Conservation (phyloP, 23 red algal genomes). For the Gracilariopsis chorda region DNA sequence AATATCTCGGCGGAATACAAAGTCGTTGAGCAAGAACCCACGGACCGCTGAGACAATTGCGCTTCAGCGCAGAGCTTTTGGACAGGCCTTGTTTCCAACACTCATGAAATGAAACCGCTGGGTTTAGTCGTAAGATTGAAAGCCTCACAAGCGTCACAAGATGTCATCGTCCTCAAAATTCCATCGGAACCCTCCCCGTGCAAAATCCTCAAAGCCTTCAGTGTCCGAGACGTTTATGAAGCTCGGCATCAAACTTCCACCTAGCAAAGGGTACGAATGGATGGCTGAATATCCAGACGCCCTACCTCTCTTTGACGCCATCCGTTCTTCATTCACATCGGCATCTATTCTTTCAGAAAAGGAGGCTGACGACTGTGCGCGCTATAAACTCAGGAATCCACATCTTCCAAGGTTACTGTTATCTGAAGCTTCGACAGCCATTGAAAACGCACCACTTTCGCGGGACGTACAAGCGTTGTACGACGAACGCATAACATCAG, state of each 20-base stretch:
- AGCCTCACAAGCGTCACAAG: background rate
- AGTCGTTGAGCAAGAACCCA: too few species aligned
- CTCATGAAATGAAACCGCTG: background rate
- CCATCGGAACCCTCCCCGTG: background rate
- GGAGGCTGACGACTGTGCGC: background rate
- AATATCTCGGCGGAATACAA: too few species aligned
- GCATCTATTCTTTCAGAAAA: background rate
- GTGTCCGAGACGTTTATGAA: background rate
- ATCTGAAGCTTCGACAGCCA: background rate
- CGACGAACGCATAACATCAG: background rate
- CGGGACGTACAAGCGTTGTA: background rate
- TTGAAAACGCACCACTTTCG: background rate
- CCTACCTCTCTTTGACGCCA: background rate
- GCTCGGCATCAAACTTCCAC: background rate
- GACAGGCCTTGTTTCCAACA: background rate
- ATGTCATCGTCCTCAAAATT: constrained; percentile 2
- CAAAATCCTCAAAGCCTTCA: background rate
- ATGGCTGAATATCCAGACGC: background rate
- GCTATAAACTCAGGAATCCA: background rate
- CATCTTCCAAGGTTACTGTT: background rate
- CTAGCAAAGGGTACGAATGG: background rate
- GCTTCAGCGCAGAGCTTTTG: too few species aligned
- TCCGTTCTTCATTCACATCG: background rate
- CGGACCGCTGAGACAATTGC: too few species aligned
- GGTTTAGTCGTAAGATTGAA: background rate